These are phyloP conservation scores for Wallacemonas sp. DNA, from an alignment of 208 protist genomes.

Conservation along the genomic window DNA sequence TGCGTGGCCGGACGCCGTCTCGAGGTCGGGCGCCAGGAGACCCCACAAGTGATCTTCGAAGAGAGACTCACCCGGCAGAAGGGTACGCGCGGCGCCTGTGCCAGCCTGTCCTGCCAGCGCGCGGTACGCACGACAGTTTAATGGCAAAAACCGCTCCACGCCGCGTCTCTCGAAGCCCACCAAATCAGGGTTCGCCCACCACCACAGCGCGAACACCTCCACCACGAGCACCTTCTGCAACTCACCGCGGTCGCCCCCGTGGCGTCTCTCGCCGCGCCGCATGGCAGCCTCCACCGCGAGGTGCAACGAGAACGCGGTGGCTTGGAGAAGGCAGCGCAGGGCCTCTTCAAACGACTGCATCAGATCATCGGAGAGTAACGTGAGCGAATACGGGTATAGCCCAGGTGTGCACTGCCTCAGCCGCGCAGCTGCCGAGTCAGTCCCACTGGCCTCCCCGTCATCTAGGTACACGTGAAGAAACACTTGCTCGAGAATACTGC, in stretches of 20 bases:
- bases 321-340: slow-evolving; percentile 25
- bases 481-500: slow-evolving; percentile 17
- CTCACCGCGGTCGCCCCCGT: not conserved
- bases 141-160: slow-evolving; percentile 12
- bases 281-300: slow-evolving; percentile 49
- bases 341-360: slow-evolving; percentile 22
- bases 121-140: slow-evolving; percentile 12
- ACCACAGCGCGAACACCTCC: slow-evolving; percentile 70
- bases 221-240: slow-evolving; percentile 29
- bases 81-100: slow-evolving; percentile 3
- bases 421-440: not conserved
- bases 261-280: slow-evolving; percentile 16
- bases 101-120: not conserved
- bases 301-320: slow-evolving; percentile 60
- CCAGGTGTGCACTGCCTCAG: not conserved
- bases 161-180: slow-evolving; percentile 45
- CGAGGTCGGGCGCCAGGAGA: not conserved
- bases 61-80: slow-evolving; percentile 16
- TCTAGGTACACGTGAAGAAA: slow-evolving; percentile 14
- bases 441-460: no score
- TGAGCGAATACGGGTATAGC: not conserved
- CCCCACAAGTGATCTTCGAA: slow-evolving; percentile 21
- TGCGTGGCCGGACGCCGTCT: not conserved
- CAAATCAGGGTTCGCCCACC: slow-evolving; percentile 69
- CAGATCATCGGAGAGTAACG: slow-evolving; percentile 12